Percentiles rank a stretch among this genome's conserved stretches.
phyloP scores from a whole-genome alignment of 208 protist species.

The Kentomonas sorsogonicus region DNA sequence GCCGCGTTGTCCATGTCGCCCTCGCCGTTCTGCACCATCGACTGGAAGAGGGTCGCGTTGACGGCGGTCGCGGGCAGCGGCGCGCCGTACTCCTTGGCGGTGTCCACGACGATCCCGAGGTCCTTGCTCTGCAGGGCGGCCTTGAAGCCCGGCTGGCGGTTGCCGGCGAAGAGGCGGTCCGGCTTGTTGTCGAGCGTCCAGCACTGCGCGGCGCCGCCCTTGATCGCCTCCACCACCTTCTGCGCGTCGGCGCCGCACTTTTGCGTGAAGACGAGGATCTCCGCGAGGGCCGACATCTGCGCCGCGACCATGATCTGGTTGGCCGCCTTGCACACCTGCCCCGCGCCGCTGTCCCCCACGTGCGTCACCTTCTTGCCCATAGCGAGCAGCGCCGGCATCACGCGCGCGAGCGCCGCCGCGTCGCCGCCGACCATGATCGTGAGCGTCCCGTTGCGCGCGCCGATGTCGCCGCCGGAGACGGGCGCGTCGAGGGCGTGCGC shows the following conservation, averaged over 20 bases:
- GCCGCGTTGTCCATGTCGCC: slow-evolving; percentile 92
- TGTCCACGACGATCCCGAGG: slow-evolving; percentile 90
- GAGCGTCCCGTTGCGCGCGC: slow-evolving; percentile 89
- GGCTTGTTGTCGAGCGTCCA: slow-evolving; percentile 91
- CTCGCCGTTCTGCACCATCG: slow-evolving; percentile 84
- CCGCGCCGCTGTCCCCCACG: slow-evolving; percentile 81
- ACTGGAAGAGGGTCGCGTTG: slow-evolving; percentile 89
- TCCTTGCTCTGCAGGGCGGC: slow-evolving; percentile 94
- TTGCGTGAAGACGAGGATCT: slow-evolving; percentile 92
- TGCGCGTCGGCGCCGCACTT: slow-evolving; percentile 85
- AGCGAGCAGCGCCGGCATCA: slow-evolving; percentile 71
- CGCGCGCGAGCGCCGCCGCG: slow-evolving; percentile 45
- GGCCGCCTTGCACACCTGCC: slow-evolving; percentile 94
- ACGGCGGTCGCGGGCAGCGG: slow-evolving; percentile 87
- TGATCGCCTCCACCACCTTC: slow-evolving; percentile 83
- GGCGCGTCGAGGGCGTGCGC: slow-evolving; percentile 90
- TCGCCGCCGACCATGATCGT: slow-evolving; percentile 95
- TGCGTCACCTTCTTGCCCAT: slow-evolving; percentile 85
- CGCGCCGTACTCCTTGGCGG: slow-evolving; percentile 79
- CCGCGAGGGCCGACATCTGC: slow-evolving; percentile 92
- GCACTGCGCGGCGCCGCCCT: slow-evolving; percentile 89
- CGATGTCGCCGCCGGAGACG: slow-evolving; percentile 93
- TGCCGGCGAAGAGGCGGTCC: slow-evolving; percentile 87
- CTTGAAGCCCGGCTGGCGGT: slow-evolving; percentile 94
- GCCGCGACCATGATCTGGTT: slow-evolving; percentile 95